These are phyloP conservation scores for Rhizopogon vulgaris DNA, from an alignment of 768 basidiomycete species.

Conservation along the genomic window DNA sequence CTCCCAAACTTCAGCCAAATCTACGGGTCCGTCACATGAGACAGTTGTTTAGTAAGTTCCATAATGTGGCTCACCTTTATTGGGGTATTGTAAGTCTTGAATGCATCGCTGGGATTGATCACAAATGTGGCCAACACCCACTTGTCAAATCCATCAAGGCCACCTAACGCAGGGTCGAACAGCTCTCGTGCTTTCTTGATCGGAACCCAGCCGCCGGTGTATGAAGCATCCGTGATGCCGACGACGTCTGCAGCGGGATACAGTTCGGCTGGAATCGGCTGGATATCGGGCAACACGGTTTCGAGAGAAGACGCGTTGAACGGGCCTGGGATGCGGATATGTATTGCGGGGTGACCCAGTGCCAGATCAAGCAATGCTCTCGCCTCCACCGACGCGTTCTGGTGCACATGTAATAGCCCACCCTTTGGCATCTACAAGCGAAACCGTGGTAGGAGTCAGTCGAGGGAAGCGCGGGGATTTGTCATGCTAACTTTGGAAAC, in stretches of 20 bases:
- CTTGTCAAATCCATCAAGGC: slow-evolving; percentile 35
- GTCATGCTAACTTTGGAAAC: slow-evolving; percentile 25
- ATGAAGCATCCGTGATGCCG: slow-evolving; percentile 23
- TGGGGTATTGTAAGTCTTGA: slow-evolving; percentile 36
- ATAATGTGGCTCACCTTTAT: slow-evolving; percentile 25
- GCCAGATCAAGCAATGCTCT: slow-evolving; percentile 30
- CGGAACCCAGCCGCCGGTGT: slow-evolving; percentile 31
- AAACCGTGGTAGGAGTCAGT: background rate
- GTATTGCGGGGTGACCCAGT: slow-evolving; percentile 31
- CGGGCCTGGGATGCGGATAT: slow-evolving; percentile 25
- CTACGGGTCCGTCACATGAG: slow-evolving; percentile 2
- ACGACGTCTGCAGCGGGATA: slow-evolving; percentile 8
- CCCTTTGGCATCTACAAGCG: slow-evolving; percentile 41
- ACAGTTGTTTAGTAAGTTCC: background rate
- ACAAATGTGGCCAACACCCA: slow-evolving; percentile 32
- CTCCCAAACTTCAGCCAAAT: slow-evolving; percentile 18
- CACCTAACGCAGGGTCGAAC: slow-evolving; percentile 30
- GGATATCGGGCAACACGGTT: slow-evolving; percentile 29
- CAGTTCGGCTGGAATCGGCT: slow-evolving; percentile 21
- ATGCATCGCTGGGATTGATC: slow-evolving; percentile 39
- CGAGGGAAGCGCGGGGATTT: background rate
- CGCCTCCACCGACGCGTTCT: slow-evolving; percentile 36
- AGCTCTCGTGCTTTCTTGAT: slow-evolving; percentile 27
- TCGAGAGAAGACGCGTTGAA: slow-evolving; percentile 20
- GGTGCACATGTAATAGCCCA: slow-evolving; percentile 37